phyloP scores from a whole-genome alignment of 2,329 filamentous ascomycete species.

The Aspergillus viridinutans region DNA sequence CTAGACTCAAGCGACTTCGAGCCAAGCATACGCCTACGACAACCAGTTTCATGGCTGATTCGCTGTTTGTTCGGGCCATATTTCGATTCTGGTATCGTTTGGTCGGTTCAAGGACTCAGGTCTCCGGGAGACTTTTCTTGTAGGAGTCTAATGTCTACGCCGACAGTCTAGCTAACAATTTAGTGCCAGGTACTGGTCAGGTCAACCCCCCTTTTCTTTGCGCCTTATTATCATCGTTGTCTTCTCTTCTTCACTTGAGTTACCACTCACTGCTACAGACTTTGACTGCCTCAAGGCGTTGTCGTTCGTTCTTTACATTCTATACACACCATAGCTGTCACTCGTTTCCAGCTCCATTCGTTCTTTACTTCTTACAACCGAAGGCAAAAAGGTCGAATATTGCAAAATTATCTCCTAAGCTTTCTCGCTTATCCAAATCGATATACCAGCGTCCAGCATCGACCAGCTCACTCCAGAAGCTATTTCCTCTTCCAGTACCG shows the following conservation, averaged over 20 bases:
- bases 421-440: not conserved
- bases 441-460: not conserved
- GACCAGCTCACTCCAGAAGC: not conserved
- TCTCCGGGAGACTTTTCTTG: not conserved
- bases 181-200: not conserved
- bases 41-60: not conserved
- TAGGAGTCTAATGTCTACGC: too few species aligned
- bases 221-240: not conserved
- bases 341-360: slow-evolving; percentile 32
- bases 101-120: not conserved
- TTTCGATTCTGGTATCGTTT: not conserved
- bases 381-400: not conserved
- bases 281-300: slow-evolving; percentile 13
- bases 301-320: slow-evolving; percentile 18
- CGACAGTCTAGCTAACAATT: not conserved
- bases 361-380: slow-evolving; percentile 17
- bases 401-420: not conserved
- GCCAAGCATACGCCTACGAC: too few species aligned
- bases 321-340: slow-evolving; percentile 27
- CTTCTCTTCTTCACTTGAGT: slow-evolving; percentile 2
- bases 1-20: not conserved
- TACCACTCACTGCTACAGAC: not conserved
- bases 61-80: not conserved
- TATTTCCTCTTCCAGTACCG: not conserved
- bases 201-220: not conserved